Conservation (phyloP, 2,329 filamentous ascomycete species). For the Aspergillus sp. region DNA sequence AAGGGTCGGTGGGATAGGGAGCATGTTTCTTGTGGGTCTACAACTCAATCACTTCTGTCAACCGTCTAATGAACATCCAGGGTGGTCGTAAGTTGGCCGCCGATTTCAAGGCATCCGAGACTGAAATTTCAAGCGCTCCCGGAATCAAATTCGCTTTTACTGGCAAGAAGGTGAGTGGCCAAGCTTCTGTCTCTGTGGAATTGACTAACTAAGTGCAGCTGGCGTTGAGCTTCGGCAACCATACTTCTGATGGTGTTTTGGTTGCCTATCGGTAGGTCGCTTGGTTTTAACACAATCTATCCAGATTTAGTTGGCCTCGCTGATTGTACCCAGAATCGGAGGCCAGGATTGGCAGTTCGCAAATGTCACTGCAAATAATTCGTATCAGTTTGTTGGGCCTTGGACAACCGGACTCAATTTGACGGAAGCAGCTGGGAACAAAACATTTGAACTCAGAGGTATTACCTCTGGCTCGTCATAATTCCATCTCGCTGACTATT, state of each 20-base stretch:
- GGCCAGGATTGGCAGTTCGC: conserved; percentile 62
- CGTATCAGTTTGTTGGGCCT: conserved; percentile 56
- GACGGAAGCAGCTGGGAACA: conserved; percentile 34
- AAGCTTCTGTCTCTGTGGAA: no score
- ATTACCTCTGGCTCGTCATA: not conserved
- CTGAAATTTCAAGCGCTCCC: conserved; percentile 37
- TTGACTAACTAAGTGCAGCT: conserved; percentile 28
- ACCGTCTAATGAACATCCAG: conserved; percentile 10
- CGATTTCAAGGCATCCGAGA: not conserved
- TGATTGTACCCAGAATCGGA: conserved; percentile 42
- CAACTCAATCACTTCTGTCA: not conserved
- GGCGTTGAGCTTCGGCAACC: conserved; percentile 54
- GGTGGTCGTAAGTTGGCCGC: conserved; percentile 54
- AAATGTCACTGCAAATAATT: conserved; percentile 58
- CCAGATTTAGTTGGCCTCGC: not conserved
- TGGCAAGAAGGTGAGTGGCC: conserved; percentile 43
- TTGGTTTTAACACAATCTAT: not conserved
- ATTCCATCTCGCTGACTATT: not conserved
- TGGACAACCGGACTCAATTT: conserved; percentile 47
- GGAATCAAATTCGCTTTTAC: conserved; percentile 59
- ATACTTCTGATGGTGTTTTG: conserved; percentile 52
- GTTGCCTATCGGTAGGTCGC: conserved; percentile 49
- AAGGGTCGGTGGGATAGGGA: conserved; percentile 64
- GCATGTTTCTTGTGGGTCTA: conserved; percentile 52
- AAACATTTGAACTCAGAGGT: conserved; percentile 55